Base-by-base conservation (phyloP, 768 basidiomycete species). In the Krasilnikovozyma curviuscula region DNA sequence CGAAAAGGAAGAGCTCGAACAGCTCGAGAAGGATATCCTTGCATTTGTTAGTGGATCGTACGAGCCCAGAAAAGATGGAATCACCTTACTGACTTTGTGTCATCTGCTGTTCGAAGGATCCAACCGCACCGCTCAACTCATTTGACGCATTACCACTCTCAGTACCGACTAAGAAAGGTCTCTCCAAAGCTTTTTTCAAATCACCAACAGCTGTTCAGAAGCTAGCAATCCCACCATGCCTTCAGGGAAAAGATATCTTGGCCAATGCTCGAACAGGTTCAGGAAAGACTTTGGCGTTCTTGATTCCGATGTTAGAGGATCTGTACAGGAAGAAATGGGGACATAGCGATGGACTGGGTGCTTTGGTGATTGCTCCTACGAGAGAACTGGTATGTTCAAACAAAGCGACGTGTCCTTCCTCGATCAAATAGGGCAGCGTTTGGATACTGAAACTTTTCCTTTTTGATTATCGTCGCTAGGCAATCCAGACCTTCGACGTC, bases 401-500 rank as follows among this genome's bases (percentile, higher is more conserved):
- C 14, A n/a, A n/a, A n/a, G n/a, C 29, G 10, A 13, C 29, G 16
- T 52, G 16, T 69, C 13, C 10, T 24, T 12, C 23, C 25, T 14
- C 23, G 35, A 13, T 25, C 37, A 7, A 19, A 10, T 48, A 21
- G 13, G 16, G 35, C 23, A 30, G 24, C 34, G 19, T 8, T 37
- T 24, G 16, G 7, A 16, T 29, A 9, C 30, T 40, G 27, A 14
- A 14, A 1, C 9, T 39, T 46, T 23, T 35, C 7, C 37, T 44
- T 16, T 21, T 28, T 13, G 30, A 21, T 7, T 16, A n/a, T n/a
- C 28, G 29, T 18, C 14, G 24, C 1, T 56, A 88, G 85, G 91
- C 91, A 2, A 83, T 97, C 16, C 93, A 98, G 70, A 98, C 95
- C 50, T 98, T 97, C 61, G 85, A 91, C 39, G 88, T 95, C 7